These are phyloP conservation scores for Kodamaea arcana DNA, from an alignment of 1,139 yeast species.

Conservation along the genomic window DNA sequence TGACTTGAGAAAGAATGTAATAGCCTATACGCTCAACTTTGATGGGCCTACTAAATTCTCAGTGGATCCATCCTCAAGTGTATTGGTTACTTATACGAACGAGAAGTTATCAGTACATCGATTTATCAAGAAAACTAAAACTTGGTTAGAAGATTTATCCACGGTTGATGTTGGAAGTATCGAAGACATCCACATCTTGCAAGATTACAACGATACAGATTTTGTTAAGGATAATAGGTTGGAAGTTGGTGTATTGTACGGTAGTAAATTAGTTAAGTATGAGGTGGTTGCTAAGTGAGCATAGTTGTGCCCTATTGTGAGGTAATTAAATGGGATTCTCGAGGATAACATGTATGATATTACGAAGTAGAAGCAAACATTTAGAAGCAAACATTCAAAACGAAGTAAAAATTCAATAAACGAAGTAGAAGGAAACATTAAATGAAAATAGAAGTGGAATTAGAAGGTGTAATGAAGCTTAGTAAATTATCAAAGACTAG, in stretches of 20 bases:
- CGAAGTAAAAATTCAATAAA: too few species aligned
- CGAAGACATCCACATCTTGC: constrained; percentile 5
- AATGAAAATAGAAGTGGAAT: too few species aligned
- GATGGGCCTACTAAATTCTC: constrained; percentile 21
- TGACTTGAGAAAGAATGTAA: constrained; percentile 50
- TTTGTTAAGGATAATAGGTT: constrained; percentile 8
- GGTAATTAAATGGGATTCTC: too few species aligned
- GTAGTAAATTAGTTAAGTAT: constrained; percentile 4
- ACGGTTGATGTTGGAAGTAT: constrained; percentile 3
- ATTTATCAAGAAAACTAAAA: constrained; percentile 43
- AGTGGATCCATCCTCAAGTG: constrained; percentile 46
- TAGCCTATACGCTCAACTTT: constrained; percentile 25
- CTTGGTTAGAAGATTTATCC: constrained; percentile 25
- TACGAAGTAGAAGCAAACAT: too few species aligned
- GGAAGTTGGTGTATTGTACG: constrained; percentile 4
- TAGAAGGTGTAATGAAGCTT: too few species aligned
- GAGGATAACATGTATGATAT: too few species aligned
- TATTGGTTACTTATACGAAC: constrained; percentile 24
- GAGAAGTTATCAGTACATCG: constrained; percentile 24
- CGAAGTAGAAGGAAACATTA: too few species aligned
- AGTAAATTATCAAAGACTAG: too few species aligned
- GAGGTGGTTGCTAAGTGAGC: constrained; percentile 2
- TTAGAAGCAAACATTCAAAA: too few species aligned
- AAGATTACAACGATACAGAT: constrained; percentile 7
- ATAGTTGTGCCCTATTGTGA: neutral